Conservation (phyloP, 768 basidiomycete species). For the Tulasnella sp. region DNA sequence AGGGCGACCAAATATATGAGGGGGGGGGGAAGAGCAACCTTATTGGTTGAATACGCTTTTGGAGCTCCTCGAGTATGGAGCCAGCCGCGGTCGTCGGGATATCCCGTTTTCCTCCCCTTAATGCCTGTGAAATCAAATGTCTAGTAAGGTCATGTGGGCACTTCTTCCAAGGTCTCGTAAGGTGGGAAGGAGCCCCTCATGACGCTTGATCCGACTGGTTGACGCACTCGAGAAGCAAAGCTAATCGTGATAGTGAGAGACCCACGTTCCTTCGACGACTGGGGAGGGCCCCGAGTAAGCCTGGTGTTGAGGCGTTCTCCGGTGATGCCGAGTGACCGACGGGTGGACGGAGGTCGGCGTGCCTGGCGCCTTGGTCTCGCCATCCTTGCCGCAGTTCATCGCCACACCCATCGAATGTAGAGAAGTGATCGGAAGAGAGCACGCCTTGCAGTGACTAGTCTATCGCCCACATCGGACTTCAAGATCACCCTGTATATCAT, state of each 20-base stretch:
- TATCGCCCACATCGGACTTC: neutral
- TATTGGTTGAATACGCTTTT: too few relatives aligned
- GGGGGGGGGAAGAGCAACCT: too few relatives aligned
- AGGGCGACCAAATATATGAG: too few relatives aligned
- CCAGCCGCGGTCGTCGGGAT: too few relatives aligned
- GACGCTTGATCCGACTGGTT: neutral
- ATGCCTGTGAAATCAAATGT: too few relatives aligned
- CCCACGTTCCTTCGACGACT: too few relatives aligned
- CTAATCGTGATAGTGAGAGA: too few relatives aligned
- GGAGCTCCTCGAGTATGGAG: too few relatives aligned
- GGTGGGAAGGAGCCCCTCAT: too few relatives aligned
- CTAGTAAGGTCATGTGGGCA: too few relatives aligned
- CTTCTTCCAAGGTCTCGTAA: too few relatives aligned
- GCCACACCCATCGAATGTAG: neutral
- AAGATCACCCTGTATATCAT: neutral
- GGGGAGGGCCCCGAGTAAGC: neutral
- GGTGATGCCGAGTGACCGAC: neutral
- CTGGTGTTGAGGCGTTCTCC: neutral
- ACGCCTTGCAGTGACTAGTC: neutral
- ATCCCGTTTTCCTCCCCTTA: too few relatives aligned
- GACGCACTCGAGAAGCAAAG: neutral
- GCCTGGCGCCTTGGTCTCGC: neutral
- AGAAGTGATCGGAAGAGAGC: neutral
- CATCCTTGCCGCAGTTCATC: constrained; percentile 3
- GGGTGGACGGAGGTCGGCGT: neutral